Base-by-base conservation (phyloP, 176 grass and related monocot species). In the Alloteropsis semialata region DNA sequence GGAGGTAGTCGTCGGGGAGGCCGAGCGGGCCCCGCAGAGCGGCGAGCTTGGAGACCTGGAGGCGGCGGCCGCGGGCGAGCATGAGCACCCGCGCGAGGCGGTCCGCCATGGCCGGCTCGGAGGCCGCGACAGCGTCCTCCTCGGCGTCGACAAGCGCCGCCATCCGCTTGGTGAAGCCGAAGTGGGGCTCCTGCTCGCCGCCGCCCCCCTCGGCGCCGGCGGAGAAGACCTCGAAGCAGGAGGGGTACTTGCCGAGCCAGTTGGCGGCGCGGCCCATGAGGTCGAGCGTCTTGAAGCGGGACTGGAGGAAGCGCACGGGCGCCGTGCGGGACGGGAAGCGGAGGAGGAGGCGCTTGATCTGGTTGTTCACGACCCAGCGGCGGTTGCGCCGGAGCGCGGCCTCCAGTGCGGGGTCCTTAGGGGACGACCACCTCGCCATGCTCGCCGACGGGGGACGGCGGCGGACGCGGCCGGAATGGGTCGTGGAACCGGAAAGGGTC, bases 361-460 rank as follows among this genome's bases (percentile, higher is more conserved):
- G 92, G 78, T 98, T 98, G 84, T 98, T 98, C 12, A 93, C 81
- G 15, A 98, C 79, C 95, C 95, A 98, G 55, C 95, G 95, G 39
- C 95, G 90, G 81, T 91, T 98, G 17, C 90, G 95, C 16, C 84
- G 81, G 69, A 98, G 92, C 5, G 87, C 86, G 14, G 84, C 87
- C 76, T 98, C 96, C 9, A 98, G 89, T 17, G 69, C 34, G 2
- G 88, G 84, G 30, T 98, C 92, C 88, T 98, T 98, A 10, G 88
- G 92, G 79, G 90, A 93, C 18, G 96, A 91, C 96, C 92, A 98
- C 29, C 94, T 72, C 53, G 76, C 71, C 82, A 96, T 89, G 79
- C 65, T 69, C 27, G 81, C 9, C 62, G 57, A 28, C 41, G 37
- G 50, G 10, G 55, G 22, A 21, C 50, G 41, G 29, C 33, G 64